Base-by-base conservation (phyloP, 352 stramenopile genomes). In the Pythium sp. region DNA sequence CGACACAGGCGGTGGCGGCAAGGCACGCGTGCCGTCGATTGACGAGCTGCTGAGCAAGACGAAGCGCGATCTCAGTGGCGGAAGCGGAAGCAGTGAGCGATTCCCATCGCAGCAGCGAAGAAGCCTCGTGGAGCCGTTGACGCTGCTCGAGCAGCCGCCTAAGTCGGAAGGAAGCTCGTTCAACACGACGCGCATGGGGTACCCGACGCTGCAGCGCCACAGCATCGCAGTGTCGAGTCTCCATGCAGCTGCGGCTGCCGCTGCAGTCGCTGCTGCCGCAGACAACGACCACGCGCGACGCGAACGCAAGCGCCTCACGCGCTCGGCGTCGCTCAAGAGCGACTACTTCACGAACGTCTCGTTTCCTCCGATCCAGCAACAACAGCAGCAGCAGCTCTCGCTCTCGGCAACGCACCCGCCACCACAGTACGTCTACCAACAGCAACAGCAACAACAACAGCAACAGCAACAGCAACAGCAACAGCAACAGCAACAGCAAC, bases 301-400 rank as follows among this genome's bases (percentile, higher is more conserved):
- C 14, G 81, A 91, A 32, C 82, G 84, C 32, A 92, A 92, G 72
- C 82, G 84, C 20, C 62, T 90, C 36, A 92, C 82, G 30, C 80
- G 84, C 26, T 92, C 84, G 32, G 79, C 82, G 15, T 92, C 84
- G n/a, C 72, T 90, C 41, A 89, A 92, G 68, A 84, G 77, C 58
- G 84, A 92, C 36, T 92, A 92, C 63, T 92, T 82, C 57, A 84
- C 84, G 26, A 84, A 75, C 5, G 72, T 78, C 12, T 73, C 81
- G 61, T 84, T 82, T 26, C 72, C 73, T 5, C 65, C 67, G 5
- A 36, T 78, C 20, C 69, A 80, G 54, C 71, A 77, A 32, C 72
- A 77, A 26, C 68, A 78, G 41, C 72, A 75, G 32, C 38, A 32
- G 59, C 32, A 36, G 8, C 34, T 62, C n/a, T 56, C 51, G 38